Conservation (phyloP, 2,329 filamentous ascomycete species). For the Mollisia scopiformis region DNA sequence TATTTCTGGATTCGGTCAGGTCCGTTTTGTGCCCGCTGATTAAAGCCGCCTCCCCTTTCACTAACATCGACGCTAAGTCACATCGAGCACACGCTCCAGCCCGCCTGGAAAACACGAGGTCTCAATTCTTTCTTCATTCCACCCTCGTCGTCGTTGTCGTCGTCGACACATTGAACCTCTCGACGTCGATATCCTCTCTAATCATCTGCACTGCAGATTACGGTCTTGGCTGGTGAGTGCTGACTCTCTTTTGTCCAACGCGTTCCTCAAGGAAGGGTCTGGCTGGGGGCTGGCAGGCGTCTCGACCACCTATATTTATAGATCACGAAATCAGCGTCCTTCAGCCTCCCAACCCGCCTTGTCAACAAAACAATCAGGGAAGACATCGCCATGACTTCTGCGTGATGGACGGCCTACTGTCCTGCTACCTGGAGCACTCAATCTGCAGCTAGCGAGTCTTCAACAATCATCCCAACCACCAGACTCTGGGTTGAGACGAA, state of each 20-base stretch:
- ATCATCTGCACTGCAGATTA: not conserved
- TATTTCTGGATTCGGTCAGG: not conserved
- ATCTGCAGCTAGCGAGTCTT: not conserved
- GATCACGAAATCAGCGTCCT: slow-evolving; percentile 15
- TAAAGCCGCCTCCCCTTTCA: no score
- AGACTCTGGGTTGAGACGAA: not conserved
- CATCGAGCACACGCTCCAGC: not conserved
- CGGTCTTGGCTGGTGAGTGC: slow-evolving; percentile 16
- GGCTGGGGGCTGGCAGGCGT: not conserved
- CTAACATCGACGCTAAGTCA: no score
- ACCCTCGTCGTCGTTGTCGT: slow-evolving; percentile 9
- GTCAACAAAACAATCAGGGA: not conserved
- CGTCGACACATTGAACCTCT: slow-evolving; percentile 7
- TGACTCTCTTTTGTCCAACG: not conserved
- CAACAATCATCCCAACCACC: not conserved
- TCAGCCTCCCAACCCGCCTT: slow-evolving; percentile 16
- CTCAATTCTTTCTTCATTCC: slow-evolving; percentile 4
- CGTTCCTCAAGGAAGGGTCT: not conserved
- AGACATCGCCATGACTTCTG: not conserved
- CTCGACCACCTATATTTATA: slow-evolving; percentile 12
- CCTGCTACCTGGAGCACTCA: not conserved
- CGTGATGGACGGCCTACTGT: not conserved
- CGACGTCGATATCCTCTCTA: not conserved
- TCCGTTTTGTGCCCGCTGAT: not conserved
- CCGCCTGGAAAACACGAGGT: slow-evolving; percentile 8